Evolutionary conservation across 2,329 filamentous ascomycete genomes (phyloP).

Genomic region (Hypoxylon rubiginosum): DNA sequence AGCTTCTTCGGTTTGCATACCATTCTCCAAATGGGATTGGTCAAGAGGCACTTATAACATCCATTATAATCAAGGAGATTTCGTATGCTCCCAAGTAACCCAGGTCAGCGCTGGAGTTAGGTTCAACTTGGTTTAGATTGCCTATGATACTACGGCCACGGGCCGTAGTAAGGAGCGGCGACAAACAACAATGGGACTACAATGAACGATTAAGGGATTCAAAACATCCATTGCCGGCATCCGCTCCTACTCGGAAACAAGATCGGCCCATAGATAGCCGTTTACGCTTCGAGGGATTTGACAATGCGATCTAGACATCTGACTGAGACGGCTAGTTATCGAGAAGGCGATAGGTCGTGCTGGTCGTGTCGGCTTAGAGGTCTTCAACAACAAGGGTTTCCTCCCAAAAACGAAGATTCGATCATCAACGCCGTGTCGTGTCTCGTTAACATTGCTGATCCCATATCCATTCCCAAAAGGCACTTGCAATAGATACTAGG

Average conservation of each 20-base stretch:
- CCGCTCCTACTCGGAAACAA: slow-evolving; percentile 9
- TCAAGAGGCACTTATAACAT: slow-evolving; percentile 10
- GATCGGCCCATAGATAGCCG: slow-evolving; percentile 15
- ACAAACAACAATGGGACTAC: not conserved
- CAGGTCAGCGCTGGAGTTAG: slow-evolving; percentile 1
- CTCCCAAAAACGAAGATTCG: slow-evolving; percentile 22
- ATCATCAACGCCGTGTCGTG: slow-evolving; percentile 11
- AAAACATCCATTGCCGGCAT: slow-evolving; percentile 9
- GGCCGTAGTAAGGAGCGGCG: slow-evolving; percentile 1
- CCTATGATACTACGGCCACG: slow-evolving; percentile 3
- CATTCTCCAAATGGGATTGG: slow-evolving; percentile 21
- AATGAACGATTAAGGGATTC: slow-evolving; percentile 11
- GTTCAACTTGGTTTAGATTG: slow-evolving; percentile 2
- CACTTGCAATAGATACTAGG: slow-evolving; percentile 8
- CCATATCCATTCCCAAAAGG: slow-evolving; percentile 22
- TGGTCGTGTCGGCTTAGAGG: slow-evolving; percentile 10
- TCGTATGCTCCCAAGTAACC: slow-evolving; percentile 8
- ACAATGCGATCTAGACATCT: slow-evolving; percentile 31
- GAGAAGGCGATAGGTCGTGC: slow-evolving; percentile 11
- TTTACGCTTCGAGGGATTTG: slow-evolving; percentile 27
- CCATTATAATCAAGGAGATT: not conserved
- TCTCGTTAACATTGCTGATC: slow-evolving; percentile 24
- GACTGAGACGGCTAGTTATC: slow-evolving; percentile 36
- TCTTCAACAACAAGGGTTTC: slow-evolving; percentile 20
- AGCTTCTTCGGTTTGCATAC: slow-evolving; percentile 9